Percentiles rank a stretch among this genome's conserved stretches.
These are phyloP conservation scores for Meripilus lineatus DNA, from an alignment of 1,284 basidiomycete species.

Conservation along the genomic window DNA sequence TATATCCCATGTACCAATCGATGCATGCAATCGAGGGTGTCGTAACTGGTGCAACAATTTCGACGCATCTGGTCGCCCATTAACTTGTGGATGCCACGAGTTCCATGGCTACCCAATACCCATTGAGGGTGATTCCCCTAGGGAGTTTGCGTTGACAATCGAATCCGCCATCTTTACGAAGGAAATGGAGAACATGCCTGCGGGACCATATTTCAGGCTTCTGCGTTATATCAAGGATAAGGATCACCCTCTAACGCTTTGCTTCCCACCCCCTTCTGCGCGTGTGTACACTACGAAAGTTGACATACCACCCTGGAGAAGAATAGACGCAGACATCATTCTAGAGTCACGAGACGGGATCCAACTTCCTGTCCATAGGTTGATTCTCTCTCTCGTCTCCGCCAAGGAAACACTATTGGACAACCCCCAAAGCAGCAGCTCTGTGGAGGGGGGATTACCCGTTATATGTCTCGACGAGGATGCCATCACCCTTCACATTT, in stretches of 20 bases:
- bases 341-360: too few species aligned
- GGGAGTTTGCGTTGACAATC: not conserved
- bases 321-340: not conserved
- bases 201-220: not conserved
- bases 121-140: not conserved
- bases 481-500: not conserved
- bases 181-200: not conserved
- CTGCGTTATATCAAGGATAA: not conserved
- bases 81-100: not conserved
- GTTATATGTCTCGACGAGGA: too few species aligned
- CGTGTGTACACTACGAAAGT: too few species aligned
- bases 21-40: not conserved
- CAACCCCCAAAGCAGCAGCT: too few species aligned
- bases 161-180: not conserved
- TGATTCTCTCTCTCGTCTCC: too few species aligned
- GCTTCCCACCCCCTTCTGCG: too few species aligned
- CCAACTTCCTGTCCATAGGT: too few species aligned
- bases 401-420: too few species aligned
- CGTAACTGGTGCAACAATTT: not conserved
- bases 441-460: too few species aligned
- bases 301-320: too few species aligned
- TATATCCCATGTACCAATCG: not conserved
- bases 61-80: not conserved
- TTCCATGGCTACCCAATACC: not conserved
- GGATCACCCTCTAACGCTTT: not conserved